Evolutionary conservation across 495 filamentous ascomycete species (phyloP), one percentile per base, ranked within the genome.

Genomic region (Penicillium canariense): DNA sequence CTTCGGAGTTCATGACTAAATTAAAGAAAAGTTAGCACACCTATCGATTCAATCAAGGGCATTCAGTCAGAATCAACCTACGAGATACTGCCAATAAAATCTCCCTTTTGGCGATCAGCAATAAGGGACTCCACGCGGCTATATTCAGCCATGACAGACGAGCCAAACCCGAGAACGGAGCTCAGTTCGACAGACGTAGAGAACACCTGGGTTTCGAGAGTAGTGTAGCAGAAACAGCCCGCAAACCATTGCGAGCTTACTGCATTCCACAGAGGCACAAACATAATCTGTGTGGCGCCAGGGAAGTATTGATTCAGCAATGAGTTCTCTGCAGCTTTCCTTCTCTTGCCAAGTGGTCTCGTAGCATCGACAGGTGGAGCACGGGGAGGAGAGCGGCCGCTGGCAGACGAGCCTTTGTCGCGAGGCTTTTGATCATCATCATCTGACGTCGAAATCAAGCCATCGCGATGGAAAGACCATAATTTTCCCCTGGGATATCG

Each of bases 11-110:
- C 90, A 62, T 95, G 90, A 74, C 55, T 79, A 63, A 25, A 79
- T 18, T 6, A 18, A 4, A 30, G 3, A 10, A 30, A 7, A 10
- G 25, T 46, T 25, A 46, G 25, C 22, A 28, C 25, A 30, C 2
- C 15, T 14, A 10, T 12, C 10, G 18, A 10, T 10, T n/a, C 1
- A 4, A 8, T 27, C 20, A 14, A 2, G 2, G 1, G n/a, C 3
- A 2, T 27, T 20, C 9, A 14, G 2, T 8, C 31, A 34, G 58
- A 8, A 20, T 2, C 0, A 14, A 65, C 65, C 60, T 50, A 70
- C 45, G 85, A 89, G 14, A 93, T 86, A 40, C 84, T 88, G 0
- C 85, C 86, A 36, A 93, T 88, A 56, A 91, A 88, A 57, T 89
- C 86, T 0, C 83, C 80, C 61, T 92, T 91, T 50, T 82, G 80